These are phyloP conservation scores for Ogataea pini DNA, from an alignment of 805 yeast species.

Conservation along the genomic window DNA sequence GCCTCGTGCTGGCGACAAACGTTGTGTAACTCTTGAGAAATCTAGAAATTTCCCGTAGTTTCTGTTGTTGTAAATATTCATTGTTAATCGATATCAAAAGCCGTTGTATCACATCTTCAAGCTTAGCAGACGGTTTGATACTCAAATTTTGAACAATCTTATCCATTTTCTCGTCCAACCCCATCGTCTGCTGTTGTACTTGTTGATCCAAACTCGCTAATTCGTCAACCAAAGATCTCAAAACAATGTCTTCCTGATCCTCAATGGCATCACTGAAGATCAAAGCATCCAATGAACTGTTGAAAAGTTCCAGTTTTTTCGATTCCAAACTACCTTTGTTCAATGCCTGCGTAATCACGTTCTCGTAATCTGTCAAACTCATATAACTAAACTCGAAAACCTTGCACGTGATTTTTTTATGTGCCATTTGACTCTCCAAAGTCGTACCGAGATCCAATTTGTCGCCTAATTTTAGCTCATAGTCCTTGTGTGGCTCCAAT, in stretches of 20 bases:
- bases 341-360: conserved; percentile 25
- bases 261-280: conserved; percentile 39
- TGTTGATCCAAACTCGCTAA: conserved; percentile 27
- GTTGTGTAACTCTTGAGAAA: conserved; percentile 53
- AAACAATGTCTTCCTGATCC: conserved; percentile 33
- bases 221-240: conserved; percentile 27
- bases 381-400: conserved; percentile 73
- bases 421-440: conserved; percentile 66
- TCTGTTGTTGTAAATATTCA: conserved; percentile 59
- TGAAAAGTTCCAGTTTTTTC: conserved; percentile 34
- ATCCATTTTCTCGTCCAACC: conserved; percentile 40
- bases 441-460: conserved; percentile 93
- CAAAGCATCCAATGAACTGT: conserved; percentile 37
- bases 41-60: conserved; percentile 52
- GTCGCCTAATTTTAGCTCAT: conserved; percentile 76
- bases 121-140: conserved; percentile 54
- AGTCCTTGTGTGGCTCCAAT: conserved; percentile 60
- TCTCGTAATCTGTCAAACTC: conserved; percentile 38
- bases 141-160: conserved; percentile 61
- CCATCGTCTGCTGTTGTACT: conserved; percentile 7
- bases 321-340: conserved; percentile 30
- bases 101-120: conserved; percentile 56
- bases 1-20: conserved; percentile 9
- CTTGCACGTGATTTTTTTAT: conserved; percentile 81
- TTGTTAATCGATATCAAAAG: conserved; percentile 56